Base-by-base conservation (phyloP, 345 rosid species). In the Eucalyptus fibrosa region DNA sequence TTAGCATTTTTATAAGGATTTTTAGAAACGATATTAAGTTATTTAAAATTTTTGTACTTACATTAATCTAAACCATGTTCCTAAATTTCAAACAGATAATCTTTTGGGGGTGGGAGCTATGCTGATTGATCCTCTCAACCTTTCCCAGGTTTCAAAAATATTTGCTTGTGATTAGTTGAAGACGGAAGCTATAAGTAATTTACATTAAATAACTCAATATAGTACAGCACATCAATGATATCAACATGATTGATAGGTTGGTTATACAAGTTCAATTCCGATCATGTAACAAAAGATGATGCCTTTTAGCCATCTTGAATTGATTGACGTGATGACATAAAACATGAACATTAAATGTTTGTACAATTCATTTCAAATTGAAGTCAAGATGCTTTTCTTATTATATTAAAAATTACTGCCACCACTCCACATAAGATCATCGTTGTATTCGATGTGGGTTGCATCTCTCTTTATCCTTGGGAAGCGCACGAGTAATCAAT, bases 401-500 rank as follows among this genome's bases (percentile, higher is more conserved):
- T 10, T 10, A 56, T 24, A 56, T 56, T 11, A 24, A 56, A 56
- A 56, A 19, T 53, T 53, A 53, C 59, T 0, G 5, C 59, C 2
- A 2, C 62, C 28, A 24, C 62, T 24, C 69, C 34, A 60, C n/a
- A 60, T 7, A 6, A 60, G 69, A 60, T 60, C 32, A n/a, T n/a
- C 2, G 3, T 2, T 4, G 19, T 9, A 15, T 19, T n/a, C 0
- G 2, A n/a, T 4, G 40, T 16, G 77, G 18, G 77, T n/a, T 15
- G 37, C 34, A 65, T 65, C n/a, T 65, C 34, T 65, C 37, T 8
- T n/a, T n/a, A 7, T 15, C 3, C 5, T n/a, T 3, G 19, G 2
- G 34, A 15, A 65, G 37, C 40, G 8, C 8, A 15, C 1, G 11
- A 8, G 10, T 18, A 15, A n/a, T n/a, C 3, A 16, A 1, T 65